Base-by-base conservation (phyloP, 306 rosid species). In the Sicyos edulis region DNA sequence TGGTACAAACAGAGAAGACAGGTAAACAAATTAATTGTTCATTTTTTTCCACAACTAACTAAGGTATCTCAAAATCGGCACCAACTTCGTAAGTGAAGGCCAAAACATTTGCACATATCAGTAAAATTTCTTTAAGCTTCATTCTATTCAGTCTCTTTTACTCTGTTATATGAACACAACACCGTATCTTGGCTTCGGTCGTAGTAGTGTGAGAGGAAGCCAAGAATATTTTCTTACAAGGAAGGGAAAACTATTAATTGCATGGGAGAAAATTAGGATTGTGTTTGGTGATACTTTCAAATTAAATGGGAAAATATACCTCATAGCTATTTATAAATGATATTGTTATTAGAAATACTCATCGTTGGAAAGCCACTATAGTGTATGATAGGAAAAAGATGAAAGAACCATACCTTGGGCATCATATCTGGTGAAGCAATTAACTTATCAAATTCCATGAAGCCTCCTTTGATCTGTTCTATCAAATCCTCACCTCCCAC, bases 401-500 rank as follows among this genome's bases (percentile, higher is more conserved):
- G 76, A 54, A 71, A 67, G 78, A 83, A 80, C 67, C 77, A 77
- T 95, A 42, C 47, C 47, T 42, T 42, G 47, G 47, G 47, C 47
- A 42, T 42, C 47, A 42, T 42, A 42, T 42, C 99, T 47, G 99
- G 99, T 44, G 99, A 95, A 80, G 99, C 97, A 82, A 95, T 95
- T 61, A 95, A 79, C 84, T 95, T 95, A 42, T 95, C 99, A 74
- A 95, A 95, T n/a, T 95, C 96, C 99, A 95, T 95, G 82, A 89
- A 95, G 47, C 99, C 99, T 76, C 88, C 92, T 86, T 85, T 95
- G 63, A 95, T 95, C 83, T 95, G 95, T 84, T 88, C 96, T 82
- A 95, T 95, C 88, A 91, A 83, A 83, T 95, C 99, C 74, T 95
- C 99, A 75, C 99, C 99, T 75, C 99, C 99, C 54, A 95, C 97